phyloP scores from a whole-genome alignment of 192 early-diverging fungal species.

The Rhizoclosmatium sp. region DNA sequence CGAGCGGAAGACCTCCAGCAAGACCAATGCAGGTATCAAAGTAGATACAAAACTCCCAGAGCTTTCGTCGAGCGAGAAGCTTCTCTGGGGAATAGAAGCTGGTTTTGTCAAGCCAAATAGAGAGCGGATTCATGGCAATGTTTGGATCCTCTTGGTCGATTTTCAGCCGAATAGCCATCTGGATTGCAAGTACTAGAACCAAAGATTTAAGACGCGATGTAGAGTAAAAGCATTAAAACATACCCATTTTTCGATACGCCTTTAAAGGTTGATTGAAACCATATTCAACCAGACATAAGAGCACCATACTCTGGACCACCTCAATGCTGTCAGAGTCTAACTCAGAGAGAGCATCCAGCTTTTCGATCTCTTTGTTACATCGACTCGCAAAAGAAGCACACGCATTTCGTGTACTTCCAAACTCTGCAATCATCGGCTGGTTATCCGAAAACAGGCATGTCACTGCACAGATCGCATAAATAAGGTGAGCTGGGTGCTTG shows the following conservation, averaged over 20 bases:
- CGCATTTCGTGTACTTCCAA: constrained; percentile 13
- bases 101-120: constrained; percentile 31
- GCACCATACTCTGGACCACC: constrained; percentile 26
- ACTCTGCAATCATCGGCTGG: neutral
- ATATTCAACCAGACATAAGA: constrained; percentile 23
- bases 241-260: constrained; percentile 34
- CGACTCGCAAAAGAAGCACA: neutral
- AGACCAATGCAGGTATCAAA: constrained; percentile 33
- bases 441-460: constrained; percentile 27
- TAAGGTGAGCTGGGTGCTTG: constrained; percentile 26
- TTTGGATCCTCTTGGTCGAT: constrained; percentile 36
- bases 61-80: constrained; percentile 21
- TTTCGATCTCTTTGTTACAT: neutral
- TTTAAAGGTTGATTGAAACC: constrained; percentile 31
- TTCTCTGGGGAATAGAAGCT: constrained; percentile 2
- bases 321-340: constrained; percentile 19
- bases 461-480: constrained; percentile 22
- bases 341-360: neutral
- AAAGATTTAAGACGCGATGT: neutral
- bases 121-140: constrained; percentile 31
- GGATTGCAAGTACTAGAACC: constrained; percentile 16
- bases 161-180: constrained; percentile 30
- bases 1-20: constrained; percentile 23
- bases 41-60: constrained; percentile 33
- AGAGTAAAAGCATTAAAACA: neutral